Base-by-base conservation (phyloP, 2,329 filamentous ascomycete genomes). In the Neofusicoccum ribis region DNA sequence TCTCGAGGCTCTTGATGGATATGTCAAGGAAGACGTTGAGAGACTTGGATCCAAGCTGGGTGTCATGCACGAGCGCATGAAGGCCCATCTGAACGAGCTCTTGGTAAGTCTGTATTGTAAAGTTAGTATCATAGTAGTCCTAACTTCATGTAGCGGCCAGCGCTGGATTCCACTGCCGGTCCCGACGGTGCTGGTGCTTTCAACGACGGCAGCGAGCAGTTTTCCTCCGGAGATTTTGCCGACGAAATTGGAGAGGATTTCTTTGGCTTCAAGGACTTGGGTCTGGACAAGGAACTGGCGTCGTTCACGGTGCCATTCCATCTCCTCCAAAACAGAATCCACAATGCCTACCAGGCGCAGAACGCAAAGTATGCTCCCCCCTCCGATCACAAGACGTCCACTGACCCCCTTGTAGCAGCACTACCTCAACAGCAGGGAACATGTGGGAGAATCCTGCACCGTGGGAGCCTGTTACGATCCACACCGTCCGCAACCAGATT, bases 191-290 rank as follows among this genome's bases (percentile, higher is more conserved):
- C 90, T 4, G 91, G 90, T 65, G 91, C 93, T 6, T 99, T 99
- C 83, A 92, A 96, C 68, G 95, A 99, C 72, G 94, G 93, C 69
- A 97, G 93, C 77, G 95, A 99, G 69, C 95, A 98, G 75, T 99
- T 98, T 71, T 89, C 97, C 54, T 92, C 91, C 51, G 95, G 95
- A 67, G 95, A 99, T 77, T 99, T 99, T 76, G 95, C 95, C 0
- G 95, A 97, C 76, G 95, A 99, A 71, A 90, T 99, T 12, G 94
- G 93, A 67, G 95, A 99, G 81, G 95, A 99, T 80, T 99, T 97
- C 85, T 99, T 99, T 73, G 95, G 95, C 34, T 98, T 99, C 86
- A 93, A 93, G 75, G 93, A 96, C 67, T 86, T 99, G 51, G 95
- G 95, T 49, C 85, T 99, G 65, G 93, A 97, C 72, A 90, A 89